Evolutionary conservation across 768 basidiomycete species (phyloP).

Genomic region (Krasilnikovozyma curviuscula): DNA sequence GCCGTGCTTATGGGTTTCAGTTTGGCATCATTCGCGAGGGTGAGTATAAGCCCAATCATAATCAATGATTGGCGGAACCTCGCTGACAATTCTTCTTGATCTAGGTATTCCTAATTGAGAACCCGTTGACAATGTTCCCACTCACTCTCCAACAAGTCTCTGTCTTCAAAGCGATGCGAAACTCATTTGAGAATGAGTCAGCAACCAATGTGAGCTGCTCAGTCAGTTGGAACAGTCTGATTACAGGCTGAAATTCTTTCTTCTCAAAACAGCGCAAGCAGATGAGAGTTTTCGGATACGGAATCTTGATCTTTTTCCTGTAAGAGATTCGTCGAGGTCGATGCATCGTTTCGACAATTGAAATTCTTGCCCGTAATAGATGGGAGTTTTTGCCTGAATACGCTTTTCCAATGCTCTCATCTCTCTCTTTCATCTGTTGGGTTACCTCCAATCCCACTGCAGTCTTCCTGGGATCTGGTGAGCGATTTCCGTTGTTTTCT

Average conservation of each 20-base stretch:
- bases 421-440: slow-evolving; percentile 2
- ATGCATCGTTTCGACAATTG: not conserved
- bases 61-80: too few relatives aligned
- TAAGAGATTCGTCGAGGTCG: not conserved
- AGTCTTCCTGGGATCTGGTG: not conserved
- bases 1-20: not conserved
- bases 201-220: not conserved
- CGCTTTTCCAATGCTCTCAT: not conserved
- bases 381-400: too few relatives aligned
- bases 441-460: not conserved
- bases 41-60: too few relatives aligned
- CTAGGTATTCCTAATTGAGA: slow-evolving; percentile 1
- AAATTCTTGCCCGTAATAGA: too few relatives aligned
- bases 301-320: not conserved
- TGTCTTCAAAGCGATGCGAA: not conserved
- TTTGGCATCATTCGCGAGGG: not conserved
- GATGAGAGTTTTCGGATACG: slow-evolving; percentile 3
- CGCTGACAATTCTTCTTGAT: too few relatives aligned
- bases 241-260: too few relatives aligned
- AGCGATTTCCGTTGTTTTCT: too few relatives aligned
- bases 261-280: too few relatives aligned
- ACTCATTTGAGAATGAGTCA: not conserved
- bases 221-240: too few relatives aligned
- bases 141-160: not conserved
- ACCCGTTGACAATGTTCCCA: not conserved